phyloP scores from a whole-genome alignment of 129 eudicot genomes.

The Chrysanthemum makinoi region DNA sequence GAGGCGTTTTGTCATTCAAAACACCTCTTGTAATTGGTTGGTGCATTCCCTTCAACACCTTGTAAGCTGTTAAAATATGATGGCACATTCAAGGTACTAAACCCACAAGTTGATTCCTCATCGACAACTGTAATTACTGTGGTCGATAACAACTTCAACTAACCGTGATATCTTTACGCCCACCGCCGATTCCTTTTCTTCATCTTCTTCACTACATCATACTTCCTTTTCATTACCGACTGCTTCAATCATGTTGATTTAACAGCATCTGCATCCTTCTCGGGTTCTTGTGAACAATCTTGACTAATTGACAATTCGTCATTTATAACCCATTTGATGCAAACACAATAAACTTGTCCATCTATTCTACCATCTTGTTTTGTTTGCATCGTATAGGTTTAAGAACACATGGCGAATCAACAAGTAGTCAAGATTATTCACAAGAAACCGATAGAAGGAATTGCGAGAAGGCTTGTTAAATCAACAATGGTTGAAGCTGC shows the following conservation, averaged over 20 bases:
- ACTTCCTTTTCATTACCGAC: conserved; percentile 45
- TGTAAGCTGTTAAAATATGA: conserved; percentile 41
- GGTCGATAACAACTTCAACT: conserved; percentile 57
- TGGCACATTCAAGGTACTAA: conserved; percentile 43
- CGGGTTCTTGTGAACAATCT: conserved; percentile 63
- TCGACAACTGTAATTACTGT: conserved; percentile 30
- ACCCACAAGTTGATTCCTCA: conserved; percentile 60
- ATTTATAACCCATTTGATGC: conserved; percentile 89
- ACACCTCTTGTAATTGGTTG: not conserved
- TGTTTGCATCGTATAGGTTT: conserved; percentile 94
- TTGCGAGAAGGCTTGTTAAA: conserved; percentile 66
- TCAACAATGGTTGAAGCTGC: conserved; percentile 61
- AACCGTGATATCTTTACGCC: conserved; percentile 78
- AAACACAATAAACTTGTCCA: conserved; percentile 73
- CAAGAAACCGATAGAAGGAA: conserved; percentile 66
- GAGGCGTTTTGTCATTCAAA: not conserved
- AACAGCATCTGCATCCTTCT: conserved; percentile 75
- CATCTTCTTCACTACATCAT: conserved; percentile 48
- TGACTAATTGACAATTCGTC: conserved; percentile 72
- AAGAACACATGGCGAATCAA: conserved; percentile 73
- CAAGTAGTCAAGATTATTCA: conserved; percentile 77
- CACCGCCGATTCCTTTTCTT: conserved; percentile 47
- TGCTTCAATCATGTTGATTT: conserved; percentile 57
- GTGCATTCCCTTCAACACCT: not conserved
- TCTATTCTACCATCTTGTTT: conserved; percentile 17